Base-by-base conservation (phyloP, 805 yeast genomes). In the Babjeviella inositovora region DNA sequence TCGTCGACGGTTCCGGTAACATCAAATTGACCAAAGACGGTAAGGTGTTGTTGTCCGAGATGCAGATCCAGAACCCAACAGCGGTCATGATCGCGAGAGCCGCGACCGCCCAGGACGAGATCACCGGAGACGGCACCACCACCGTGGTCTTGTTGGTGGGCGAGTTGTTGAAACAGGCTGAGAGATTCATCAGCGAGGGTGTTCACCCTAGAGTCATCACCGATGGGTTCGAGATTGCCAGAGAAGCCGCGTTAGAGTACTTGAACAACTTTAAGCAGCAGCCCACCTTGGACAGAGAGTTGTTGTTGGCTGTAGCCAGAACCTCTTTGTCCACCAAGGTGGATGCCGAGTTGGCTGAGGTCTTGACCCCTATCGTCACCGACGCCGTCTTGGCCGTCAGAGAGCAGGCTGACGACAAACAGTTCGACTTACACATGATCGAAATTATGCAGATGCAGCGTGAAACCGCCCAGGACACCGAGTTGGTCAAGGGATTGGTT, bases 41-140 rank as follows among this genome's bases (percentile, higher is more conserved):
- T 25, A 85, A 87, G 44, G 96, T 90, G 6, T 57, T 90, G 27
- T 58, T 90, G 29, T 68, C 79, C 19, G 98, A 90, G 45, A 90
- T 90, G 98, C 98, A 90, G 53, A 87, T 87, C 50, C 90, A 79
- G 45, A 72, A 77, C 32, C 92, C 92, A 7, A 79, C 92, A 4
- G 92, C 92, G 0, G 79, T 77, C 17, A 70, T 77, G 79, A 77
- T 77, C 52, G 93, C 98, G 3, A 66, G 97, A 34, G 98, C 97
- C 8, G 98, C 98, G 23, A 71, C 94, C 21, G 96, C 98, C 1
- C 98, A 90, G 52, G 98, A 90, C 48, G 98, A 90, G 50, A 82
- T 90, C 43, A 80, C 97, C n/a, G 98, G 98, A 23, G 98, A 90
- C 50, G 98, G 98, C 33, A 90, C 98, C 26, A 87, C 97, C 5